Base-by-base conservation (phyloP, 768 basidiomycete genomes). In the Epithele typhae region DNA sequence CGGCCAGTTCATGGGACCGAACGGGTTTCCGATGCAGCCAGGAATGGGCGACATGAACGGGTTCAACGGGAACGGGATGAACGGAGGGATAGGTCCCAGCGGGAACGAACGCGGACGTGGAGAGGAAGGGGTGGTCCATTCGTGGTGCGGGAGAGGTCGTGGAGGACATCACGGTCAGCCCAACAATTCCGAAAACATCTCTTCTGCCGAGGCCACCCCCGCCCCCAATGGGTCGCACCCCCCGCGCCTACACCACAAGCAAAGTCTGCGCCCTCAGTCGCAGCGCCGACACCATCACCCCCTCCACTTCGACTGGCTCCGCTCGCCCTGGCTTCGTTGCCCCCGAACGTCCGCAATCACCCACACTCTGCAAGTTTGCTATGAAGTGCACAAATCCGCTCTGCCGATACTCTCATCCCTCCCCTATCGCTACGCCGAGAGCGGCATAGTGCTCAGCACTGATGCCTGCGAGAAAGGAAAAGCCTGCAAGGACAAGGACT, bases 381-480 rank as follows among this genome's bases (percentile, higher is more conserved):
- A 74, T 85, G 19, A 95, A 93, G 55, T 99, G 96, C 67, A 87
- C 85, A 40, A 95, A 97, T 64, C 74, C 87, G 0, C 74, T 84
- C 37, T 99, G 96, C 65, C 76, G 87, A 15, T 98, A 82, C 65
- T 91, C 92, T 8, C 96, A 99, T 64, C 94, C 96, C 4, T 92
- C 89, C 8, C 96, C 96, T n/a, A 91, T 93, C 3, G 94, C 96
- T 5, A 96, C 95, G 15, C 76, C 87, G 92, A 95, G 68, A 93
- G 88, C 58, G 96, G 94, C 8, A 78, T 99, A 52, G 96, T 98
- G 1, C 73, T 99, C 46, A 95, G 89, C 57, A 92, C 89, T 47
- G 95, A 98, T 47, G 74, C 91, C 17, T 99, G 96, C 65, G 89
- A 93, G 58, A 81, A 84, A 40, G 90, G 90, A 15, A 87, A 83